Base-by-base conservation (phyloP, 2,329 filamentous ascomycete genomes). In the Apiospora sp. region DNA sequence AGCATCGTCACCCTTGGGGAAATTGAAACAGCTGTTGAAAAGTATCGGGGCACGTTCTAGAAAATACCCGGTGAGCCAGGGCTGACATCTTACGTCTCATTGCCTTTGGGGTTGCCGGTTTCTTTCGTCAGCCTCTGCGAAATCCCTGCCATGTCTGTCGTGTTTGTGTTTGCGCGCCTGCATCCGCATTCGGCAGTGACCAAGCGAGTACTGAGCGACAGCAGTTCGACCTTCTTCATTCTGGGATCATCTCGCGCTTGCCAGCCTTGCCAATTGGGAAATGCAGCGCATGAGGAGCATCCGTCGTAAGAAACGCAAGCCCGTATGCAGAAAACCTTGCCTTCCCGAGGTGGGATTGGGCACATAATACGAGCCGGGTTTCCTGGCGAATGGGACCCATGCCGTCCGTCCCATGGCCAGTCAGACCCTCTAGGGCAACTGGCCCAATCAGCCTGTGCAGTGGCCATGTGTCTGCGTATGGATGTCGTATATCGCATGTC, bases 331-430 rank as follows among this genome's bases (percentile, higher is more conserved):
- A 41, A 41, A 41, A 58, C 16, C 24, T 10, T 64, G 19, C 10
- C 34, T 41, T 64, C 7, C 19, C 22, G 16, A 4, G 58, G 34
- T 64, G 58, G 58, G 58, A 64, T 41, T 64, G 58, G 58, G n/a
- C 58, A 64, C 58, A 64, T 41, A 64, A 64, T 64, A 64, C 58
- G 58, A 64, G 58, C 58, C 51, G 30, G 51, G 34, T 41, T 64
- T 14, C 58, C 34, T 64, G 58, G 58, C 19, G n/a, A 41, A 64
- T n/a, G 58, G 30, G 37, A 41, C 37, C 37, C 30, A 13, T 37
- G 10, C n/a, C 58, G 12, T n/a, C n/a, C 58, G 12, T n/a, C 34
- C 34, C 58, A 41, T 12, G 58, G 22, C 34, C 58, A 64, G 58
- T 64, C 58, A 64, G 58, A 64, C 58, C 34, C 4, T 64, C 30